Evolutionary conservation across 805 yeast species (phyloP).

Genomic region (Yarrowia yakushimensis): DNA sequence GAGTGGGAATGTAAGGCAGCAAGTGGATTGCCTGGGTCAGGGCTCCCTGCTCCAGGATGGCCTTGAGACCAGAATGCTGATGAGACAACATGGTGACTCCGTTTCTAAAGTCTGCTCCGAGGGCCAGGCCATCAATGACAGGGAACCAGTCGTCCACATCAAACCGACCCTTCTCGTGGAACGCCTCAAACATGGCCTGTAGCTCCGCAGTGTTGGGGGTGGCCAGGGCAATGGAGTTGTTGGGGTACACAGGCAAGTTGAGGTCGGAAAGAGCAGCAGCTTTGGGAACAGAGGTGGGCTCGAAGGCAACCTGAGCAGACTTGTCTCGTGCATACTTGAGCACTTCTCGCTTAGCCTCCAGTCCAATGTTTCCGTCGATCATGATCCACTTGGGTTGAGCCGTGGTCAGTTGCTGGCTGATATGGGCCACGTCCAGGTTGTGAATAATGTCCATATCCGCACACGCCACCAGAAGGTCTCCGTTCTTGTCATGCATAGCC

Average conservation of each 20-base stretch:
- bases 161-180: constrained; percentile 44
- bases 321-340: constrained; percentile 35
- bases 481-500: constrained; percentile 59
- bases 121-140: constrained; percentile 56
- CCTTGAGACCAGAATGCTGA: constrained; percentile 32
- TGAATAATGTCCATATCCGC: constrained; percentile 81
- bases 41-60: constrained; percentile 42
- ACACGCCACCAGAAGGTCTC: constrained; percentile 68
- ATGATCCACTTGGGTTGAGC: constrained; percentile 51
- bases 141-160: constrained; percentile 74
- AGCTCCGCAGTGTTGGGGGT: constrained; percentile 74
- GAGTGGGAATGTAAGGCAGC: constrained; percentile 68
- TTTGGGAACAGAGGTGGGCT: constrained; percentile 75
- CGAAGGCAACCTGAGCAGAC: constrained; percentile 48
- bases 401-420: constrained; percentile 42
- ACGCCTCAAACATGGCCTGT: constrained; percentile 49
- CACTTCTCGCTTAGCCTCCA: constrained; percentile 42
- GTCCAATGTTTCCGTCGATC: constrained; percentile 66
- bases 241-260: constrained; percentile 44
- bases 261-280: constrained; percentile 46
- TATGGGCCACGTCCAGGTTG: constrained; percentile 44
- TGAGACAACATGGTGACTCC: constrained; percentile 41
- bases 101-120: constrained; percentile 47
- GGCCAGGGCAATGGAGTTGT: constrained; percentile 44
- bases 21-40: constrained; percentile 63